These are phyloP conservation scores for Trebouxia gelatinosa DNA, from an alignment of 163 green algal species.

Conservation along the genomic window DNA sequence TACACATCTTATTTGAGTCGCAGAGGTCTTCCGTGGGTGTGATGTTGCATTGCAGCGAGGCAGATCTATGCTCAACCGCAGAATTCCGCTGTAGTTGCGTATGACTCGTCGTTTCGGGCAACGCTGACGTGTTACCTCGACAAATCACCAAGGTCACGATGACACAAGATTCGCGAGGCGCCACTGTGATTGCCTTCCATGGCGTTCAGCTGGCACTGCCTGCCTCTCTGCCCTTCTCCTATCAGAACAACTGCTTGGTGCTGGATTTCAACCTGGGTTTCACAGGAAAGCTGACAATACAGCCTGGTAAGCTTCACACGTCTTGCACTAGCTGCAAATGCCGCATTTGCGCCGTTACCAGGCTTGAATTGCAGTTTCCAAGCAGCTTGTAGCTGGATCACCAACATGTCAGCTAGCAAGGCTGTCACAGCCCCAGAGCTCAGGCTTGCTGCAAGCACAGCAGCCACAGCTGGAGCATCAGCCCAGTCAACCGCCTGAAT, in stretches of 20 bases:
- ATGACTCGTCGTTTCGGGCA: no score
- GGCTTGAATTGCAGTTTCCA: not conserved
- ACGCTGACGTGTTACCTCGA: no score
- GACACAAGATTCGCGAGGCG: not conserved
- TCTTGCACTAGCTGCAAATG: no score
- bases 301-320: constrained; percentile 25
- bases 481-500: not conserved
- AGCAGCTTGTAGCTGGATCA: not conserved
- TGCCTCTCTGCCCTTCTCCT: constrained; percentile 9
- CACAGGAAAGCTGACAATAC: constrained; percentile 20
- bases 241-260: constrained; percentile 1
- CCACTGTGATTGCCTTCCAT: constrained; percentile 16
- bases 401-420: not conserved
- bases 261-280: constrained; percentile 30
- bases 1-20: no score
- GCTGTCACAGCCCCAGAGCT: not conserved
- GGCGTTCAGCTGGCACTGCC: constrained; percentile 32
- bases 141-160: no score
- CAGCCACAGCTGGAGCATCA: not conserved
- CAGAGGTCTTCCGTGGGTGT: no score
- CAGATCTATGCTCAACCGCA: no score
- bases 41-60: no score
- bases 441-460: no score
- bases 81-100: no score
- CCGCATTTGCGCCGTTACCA: no score